phyloP scores from a whole-genome alignment of 1,139 yeast species.

The Citeromyces siamensis region DNA sequence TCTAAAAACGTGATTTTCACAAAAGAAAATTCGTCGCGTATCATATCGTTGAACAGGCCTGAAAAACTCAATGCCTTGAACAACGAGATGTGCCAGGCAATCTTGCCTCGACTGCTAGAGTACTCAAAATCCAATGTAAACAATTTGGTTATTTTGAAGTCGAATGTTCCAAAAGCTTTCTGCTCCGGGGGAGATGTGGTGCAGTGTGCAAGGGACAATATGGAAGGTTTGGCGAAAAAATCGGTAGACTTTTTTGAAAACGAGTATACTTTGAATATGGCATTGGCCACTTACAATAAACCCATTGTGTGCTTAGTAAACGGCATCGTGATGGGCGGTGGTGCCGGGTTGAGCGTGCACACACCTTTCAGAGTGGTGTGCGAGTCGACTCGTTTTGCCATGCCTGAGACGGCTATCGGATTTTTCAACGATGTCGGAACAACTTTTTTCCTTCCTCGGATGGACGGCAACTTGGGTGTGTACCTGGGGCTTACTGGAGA shows the following conservation, averaged over 20 bases:
- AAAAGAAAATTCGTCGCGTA: conserved; percentile 55
- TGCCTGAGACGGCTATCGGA: conserved; percentile 98
- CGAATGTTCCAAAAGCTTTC: conserved; percentile 51
- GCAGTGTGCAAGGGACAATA: conserved; percentile 45
- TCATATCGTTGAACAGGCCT: conserved; percentile 70
- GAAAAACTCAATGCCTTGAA: conserved; percentile 78
- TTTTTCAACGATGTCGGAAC: conserved; percentile 96
- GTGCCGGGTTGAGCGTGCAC: conserved; percentile 86
- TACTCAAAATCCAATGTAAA: conserved; percentile 59
- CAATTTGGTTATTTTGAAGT: conserved; percentile 55
- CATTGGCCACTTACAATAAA: conserved; percentile 69
- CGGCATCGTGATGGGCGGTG: conserved; percentile 98
- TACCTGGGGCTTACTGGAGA: conserved; percentile 85
- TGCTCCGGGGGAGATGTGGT: conserved; percentile 97
- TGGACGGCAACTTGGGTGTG: conserved; percentile 75
- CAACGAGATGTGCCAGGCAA: conserved; percentile 63
- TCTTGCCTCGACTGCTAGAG: conserved; percentile 65
- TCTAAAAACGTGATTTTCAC: conserved; percentile 48
- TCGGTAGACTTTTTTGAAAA: conserved; percentile 60
- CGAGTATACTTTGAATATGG: conserved; percentile 76
- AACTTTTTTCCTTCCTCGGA: conserved; percentile 73
- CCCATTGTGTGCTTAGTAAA: conserved; percentile 80
- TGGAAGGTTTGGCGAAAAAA: conserved; percentile 32
- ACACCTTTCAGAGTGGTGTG: conserved; percentile 93
- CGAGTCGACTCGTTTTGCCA: conserved; percentile 81